Percentiles rank a stretch among this genome's conserved stretches.
Conservation (phyloP, 176 grass and related monocot genomes). For the Saccharum officinarum region DNA sequence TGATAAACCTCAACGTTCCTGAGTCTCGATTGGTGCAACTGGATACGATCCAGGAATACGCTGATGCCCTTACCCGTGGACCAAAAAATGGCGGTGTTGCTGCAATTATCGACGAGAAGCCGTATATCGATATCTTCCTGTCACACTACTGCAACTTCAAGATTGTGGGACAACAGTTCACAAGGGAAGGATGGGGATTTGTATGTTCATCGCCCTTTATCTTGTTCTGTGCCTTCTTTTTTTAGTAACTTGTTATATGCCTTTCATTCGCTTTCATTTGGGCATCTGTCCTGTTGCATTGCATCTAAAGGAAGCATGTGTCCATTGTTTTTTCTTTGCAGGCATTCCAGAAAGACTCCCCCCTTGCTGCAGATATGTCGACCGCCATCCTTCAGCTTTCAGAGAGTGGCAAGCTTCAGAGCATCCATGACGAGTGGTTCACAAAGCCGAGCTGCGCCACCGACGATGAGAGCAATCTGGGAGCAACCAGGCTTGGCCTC, state of each 20-base stretch:
- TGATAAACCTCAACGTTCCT: conserved; percentile 63
- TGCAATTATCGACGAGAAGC: conserved; percentile 79
- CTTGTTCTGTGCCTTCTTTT: background rate
- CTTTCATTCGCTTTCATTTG: background rate
- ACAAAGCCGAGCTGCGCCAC: conserved; percentile 35
- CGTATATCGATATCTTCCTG: conserved; percentile 72
- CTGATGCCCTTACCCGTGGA: conserved; percentile 67
- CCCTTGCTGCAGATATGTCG: conserved; percentile 78
- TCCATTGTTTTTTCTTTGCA: conserved; percentile 34
- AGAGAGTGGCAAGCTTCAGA: conserved; percentile 83
- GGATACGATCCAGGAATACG: conserved; percentile 65
- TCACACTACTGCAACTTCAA: conserved; percentile 76
- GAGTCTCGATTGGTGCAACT: conserved; percentile 63
- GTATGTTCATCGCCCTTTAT: conserved; percentile 52
- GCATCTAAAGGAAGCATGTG: conserved; percentile 17
- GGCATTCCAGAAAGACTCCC: conserved; percentile 93
- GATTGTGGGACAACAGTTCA: conserved; percentile 78
- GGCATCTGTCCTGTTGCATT: background rate
- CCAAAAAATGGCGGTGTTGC: conserved; percentile 72
- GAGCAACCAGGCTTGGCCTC: conserved; percentile 54
- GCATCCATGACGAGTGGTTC: conserved; percentile 79
- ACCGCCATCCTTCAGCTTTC: conserved; percentile 86
- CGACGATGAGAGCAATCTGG: conserved; percentile 35
- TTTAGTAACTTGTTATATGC: background rate
- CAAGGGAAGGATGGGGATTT: conserved; percentile 93